Evolutionary conservation across 306 rosid genomes (phyloP), one percentile per base, ranked within the genome.

Genomic region (Carpinus viminea): DNA sequence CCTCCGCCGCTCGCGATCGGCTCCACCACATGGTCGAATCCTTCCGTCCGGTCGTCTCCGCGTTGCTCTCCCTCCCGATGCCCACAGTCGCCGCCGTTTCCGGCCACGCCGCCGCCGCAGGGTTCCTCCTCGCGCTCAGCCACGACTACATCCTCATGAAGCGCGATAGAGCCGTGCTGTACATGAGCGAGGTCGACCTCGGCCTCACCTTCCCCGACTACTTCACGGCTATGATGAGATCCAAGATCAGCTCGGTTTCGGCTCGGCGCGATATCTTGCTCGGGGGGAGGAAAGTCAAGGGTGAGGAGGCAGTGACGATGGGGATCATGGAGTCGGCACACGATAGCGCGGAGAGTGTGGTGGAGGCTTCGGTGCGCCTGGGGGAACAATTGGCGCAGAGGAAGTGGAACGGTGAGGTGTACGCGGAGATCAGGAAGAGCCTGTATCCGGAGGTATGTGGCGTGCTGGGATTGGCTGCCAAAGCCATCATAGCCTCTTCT

Each of bases 121-220:
- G 98, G 0, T 73, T 93, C 81, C 0, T 87, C 0, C 61, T 91
- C 0, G 93, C 96, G 12, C 72, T 86, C 11, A 3, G 90, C 74
- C 97, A 93, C 77, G 98, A 91, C 62, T 88, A 91, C 80, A 12
- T 93, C 68, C 18, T 87, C 1, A 88, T 91, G 98, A 81, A 93
- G 66, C 48, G 81, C 34, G 93, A 89, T 21, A 50, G 77, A 52
- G 96, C 91, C 0, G 94, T 93, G 55, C 79, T 93, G 59, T 91
- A 85, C 85, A 91, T 91, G 93, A 88, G 90, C 75, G 96, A 93
- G 88, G 83, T 93, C 54, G 79, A 93, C 52, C 15, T 91, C 0
- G 92, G 74, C 8, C 65, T 93, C 47, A 81, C 91, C 15, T 16
- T 91, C 7, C 93, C 92, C 28, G 96, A 87, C 31, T 89, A 89